Conservation (phyloP, 352 stramenopile species). For the Phytophthora hibernalis region DNA sequence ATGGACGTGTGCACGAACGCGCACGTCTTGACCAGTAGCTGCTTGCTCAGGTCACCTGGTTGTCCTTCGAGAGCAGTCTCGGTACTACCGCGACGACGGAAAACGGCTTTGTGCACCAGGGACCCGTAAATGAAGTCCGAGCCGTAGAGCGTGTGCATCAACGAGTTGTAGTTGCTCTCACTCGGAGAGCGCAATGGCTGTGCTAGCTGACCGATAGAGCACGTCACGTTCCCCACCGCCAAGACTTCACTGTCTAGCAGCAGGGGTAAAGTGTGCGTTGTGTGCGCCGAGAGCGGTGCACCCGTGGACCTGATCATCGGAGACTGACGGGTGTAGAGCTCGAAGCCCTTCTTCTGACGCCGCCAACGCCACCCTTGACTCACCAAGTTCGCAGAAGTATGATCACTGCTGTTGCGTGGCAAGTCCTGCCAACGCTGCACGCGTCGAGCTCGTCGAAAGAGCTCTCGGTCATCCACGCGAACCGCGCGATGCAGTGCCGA, state of each 20-base stretch:
- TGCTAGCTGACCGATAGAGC: constrained; percentile 31
- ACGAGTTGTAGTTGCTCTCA: constrained; percentile 46
- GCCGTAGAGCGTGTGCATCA: constrained; percentile 50
- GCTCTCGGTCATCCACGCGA: constrained; percentile 31
- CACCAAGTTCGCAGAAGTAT: constrained; percentile 10
- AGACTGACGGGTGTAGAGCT: constrained; percentile 37
- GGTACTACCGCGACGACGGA: constrained; percentile 6
- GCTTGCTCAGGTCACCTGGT: constrained; percentile 1
- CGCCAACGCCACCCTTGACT: constrained; percentile 27
- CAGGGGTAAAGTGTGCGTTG: constrained; percentile 6
- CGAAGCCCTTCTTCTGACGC: constrained; percentile 35
- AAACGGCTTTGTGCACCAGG: constrained; percentile 39
- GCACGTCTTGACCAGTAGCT: constrained; percentile 44
- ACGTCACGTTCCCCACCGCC: constrained; percentile 33
- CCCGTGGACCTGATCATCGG: constrained; percentile 14
- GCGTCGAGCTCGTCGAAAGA: constrained; percentile 37
- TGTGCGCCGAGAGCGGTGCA: neutral
- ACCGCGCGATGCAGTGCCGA: constrained; percentile 19
- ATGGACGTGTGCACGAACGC: constrained; percentile 35
- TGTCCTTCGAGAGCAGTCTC: neutral
- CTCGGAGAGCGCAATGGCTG: constrained; percentile 26
- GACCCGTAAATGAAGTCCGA: constrained; percentile 56
- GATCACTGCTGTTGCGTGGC: constrained; percentile 19
- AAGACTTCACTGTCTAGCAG: constrained; percentile 33
- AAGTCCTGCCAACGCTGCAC: constrained; percentile 33